A percentile compares a stretch with the other conserved stretches of the same genome.
phyloP scores from a whole-genome alignment of 176 grass and related monocot genomes.

The Melocanna baccifera region DNA sequence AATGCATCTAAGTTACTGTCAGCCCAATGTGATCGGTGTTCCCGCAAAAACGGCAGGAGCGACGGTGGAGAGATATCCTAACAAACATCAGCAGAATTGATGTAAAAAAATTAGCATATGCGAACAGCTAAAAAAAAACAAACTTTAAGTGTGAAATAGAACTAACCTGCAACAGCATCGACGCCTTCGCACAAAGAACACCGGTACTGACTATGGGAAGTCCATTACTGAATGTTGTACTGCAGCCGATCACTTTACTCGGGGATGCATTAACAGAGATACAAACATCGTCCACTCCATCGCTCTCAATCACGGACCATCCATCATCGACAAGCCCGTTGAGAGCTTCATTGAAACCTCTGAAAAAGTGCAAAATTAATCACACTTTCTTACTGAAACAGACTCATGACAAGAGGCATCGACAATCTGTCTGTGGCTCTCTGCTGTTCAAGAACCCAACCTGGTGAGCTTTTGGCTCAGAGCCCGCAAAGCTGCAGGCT shows the following conservation, averaged over 20 bases:
- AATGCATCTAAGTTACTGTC: constrained; percentile 66
- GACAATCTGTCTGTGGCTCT: neutral
- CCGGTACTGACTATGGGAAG: constrained; percentile 48
- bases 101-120: neutral
- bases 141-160: neutral
- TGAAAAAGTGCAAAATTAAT: constrained; percentile 20
- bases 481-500: constrained; percentile 78
- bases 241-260: constrained; percentile 58
- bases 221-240: constrained; percentile 48
- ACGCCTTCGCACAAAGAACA: constrained; percentile 90
- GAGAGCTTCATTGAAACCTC: constrained; percentile 88
- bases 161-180: constrained; percentile 86
- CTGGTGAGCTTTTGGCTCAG: constrained; percentile 86
- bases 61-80: constrained; percentile 60
- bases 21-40: constrained; percentile 78
- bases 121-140: neutral
- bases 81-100: neutral
- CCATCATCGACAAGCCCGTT: constrained; percentile 87
- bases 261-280: constrained; percentile 69
- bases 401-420: constrained; percentile 12
- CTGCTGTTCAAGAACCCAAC: constrained; percentile 39
- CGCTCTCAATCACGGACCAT: constrained; percentile 65
- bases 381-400: constrained; percentile 2
- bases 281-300: constrained; percentile 76
- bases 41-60: constrained; percentile 54